These are phyloP conservation scores for Elaeagnus macrophylla DNA, from an alignment of 306 rosid species.

Conservation along the genomic window DNA sequence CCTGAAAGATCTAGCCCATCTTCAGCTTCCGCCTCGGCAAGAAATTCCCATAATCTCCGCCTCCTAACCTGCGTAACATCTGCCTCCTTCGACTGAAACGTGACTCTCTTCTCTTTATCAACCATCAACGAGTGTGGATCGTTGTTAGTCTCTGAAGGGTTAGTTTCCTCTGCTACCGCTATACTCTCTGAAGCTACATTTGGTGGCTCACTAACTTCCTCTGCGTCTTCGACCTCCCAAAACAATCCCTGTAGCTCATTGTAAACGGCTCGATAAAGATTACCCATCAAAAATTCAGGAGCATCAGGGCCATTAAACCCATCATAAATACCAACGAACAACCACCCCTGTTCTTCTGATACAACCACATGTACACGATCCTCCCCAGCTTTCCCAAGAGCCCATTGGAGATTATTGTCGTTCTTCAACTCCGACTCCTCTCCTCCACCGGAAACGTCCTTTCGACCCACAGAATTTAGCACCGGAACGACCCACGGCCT, in stretches of 20 bases:
- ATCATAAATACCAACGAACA: conserved; percentile 83
- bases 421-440: conserved; percentile 31
- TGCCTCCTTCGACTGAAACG: conserved; percentile 30
- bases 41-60: conserved; percentile 71
- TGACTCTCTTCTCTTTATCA: conserved; percentile 40
- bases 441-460: conserved; percentile 39
- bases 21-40: conserved; percentile 68
- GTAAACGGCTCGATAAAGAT: conserved; percentile 71
- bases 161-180: conserved; percentile 17
- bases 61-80: conserved; percentile 24
- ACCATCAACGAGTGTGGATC: conserved; percentile 6
- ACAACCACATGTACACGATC: conserved; percentile 89
- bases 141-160: conserved; percentile 19
- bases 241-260: conserved; percentile 84
- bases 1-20: conserved; percentile 90
- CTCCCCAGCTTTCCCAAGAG: conserved; percentile 86
- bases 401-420: conserved; percentile 79
- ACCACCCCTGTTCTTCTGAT: conserved; percentile 85
- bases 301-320: conserved; percentile 91
- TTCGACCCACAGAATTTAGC: conserved; percentile 59
- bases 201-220: conserved; percentile 23
- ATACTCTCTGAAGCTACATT: conserved; percentile 25
- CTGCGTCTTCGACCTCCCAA: conserved; percentile 52
- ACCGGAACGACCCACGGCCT: conserved; percentile 94
- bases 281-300: conserved; percentile 78